A percentile compares a stretch with the other conserved stretches of the same genome.
Evolutionary conservation across 495 filamentous ascomycete species (phyloP).

Genomic region (Trichocladium antarcticum): DNA sequence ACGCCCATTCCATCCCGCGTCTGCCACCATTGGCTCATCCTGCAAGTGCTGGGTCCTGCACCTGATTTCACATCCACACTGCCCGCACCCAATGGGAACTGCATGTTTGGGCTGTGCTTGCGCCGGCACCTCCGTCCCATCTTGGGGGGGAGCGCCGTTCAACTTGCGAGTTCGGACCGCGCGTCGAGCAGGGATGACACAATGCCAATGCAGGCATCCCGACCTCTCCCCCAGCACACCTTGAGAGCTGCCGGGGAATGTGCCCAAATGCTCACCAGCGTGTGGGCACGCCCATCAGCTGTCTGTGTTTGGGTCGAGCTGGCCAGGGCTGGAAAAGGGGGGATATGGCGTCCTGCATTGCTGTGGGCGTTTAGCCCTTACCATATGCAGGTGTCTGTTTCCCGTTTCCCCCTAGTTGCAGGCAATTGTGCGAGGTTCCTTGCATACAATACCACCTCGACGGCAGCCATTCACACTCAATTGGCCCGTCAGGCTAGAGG

Average conservation of each 20-base stretch:
- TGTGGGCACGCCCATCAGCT: slow-evolving; percentile 3
- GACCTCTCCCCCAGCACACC: neutral
- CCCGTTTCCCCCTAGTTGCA: slow-evolving; percentile 14
- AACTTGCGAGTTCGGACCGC: too few species aligned
- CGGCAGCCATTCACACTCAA: slow-evolving; percentile 4
- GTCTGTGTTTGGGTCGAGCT: neutral
- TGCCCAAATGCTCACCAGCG: slow-evolving; percentile 1
- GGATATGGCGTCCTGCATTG: slow-evolving; percentile 10
- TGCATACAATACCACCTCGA: slow-evolving; percentile 11
- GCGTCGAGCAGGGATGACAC: neutral
- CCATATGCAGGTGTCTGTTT: slow-evolving; percentile 17
- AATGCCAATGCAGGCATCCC: slow-evolving; percentile 8
- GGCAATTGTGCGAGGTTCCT: slow-evolving; percentile 10
- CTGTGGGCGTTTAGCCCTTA: slow-evolving; percentile 18
- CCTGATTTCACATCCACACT: slow-evolving; percentile 18
- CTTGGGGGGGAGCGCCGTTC: neutral
- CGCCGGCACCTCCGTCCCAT: neutral
- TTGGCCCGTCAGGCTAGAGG: neutral
- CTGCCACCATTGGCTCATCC: slow-evolving; percentile 20
- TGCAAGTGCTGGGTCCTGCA: slow-evolving; percentile 20
- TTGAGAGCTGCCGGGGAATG: neutral
- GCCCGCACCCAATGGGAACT: slow-evolving; percentile 16
- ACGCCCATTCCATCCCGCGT: neutral
- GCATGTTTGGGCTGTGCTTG: neutral
- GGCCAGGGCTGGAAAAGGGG: neutral